Evolutionary conservation across 148 eudicot species (phyloP), one percentile per base, ranked within the genome.

Genomic region (Heliosperma pusillum): DNA sequence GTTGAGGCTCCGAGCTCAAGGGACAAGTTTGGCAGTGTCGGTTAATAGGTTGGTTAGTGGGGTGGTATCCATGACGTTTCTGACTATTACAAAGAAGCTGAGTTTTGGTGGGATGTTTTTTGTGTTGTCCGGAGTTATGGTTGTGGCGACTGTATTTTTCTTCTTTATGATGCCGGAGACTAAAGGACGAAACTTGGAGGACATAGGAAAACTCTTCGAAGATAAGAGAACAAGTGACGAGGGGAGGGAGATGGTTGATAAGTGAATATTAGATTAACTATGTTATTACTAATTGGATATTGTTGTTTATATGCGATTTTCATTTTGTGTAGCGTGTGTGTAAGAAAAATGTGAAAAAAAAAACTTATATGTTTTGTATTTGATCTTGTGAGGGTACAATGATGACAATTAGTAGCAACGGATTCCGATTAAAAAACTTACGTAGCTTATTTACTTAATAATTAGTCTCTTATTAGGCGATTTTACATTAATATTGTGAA

Each of bases 1-100:
- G 3, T 77, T 79, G 27, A 86, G 90, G 81, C 79, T 95, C 19
- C 84, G 98, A 70, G 98, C 98, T 7, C 96, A 90, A 29, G 98
- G 97, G 15, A 70, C 96, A 16, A 85, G 89, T 63, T 19, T 95
- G 70, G 92, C 97, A 0, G 89, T 95, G 56, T 89, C 93, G 0
- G 96, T 95, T 74, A 95, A 95, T 76, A 71, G 98, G 77, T 11
- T 92, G 80, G 96, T 92, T 10, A 92, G 96, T 63, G 97, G 96
- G 22, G 82, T 75, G 57, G 92, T 92, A 67, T 63, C 98, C 0
- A 95, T 95, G 98, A 78, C 96, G 1, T 95, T 92, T 80, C 72
- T 95, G 11, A 88, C 72, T 16, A 66, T 92, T 10, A 63, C 91
- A 0, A 77, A 70, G 66, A 82, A 83, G 77, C 83, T 93, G 36